These are phyloP conservation scores for Aschersonia sp. DNA, from an alignment of 2,329 filamentous ascomycete species.

Conservation along the genomic window DNA sequence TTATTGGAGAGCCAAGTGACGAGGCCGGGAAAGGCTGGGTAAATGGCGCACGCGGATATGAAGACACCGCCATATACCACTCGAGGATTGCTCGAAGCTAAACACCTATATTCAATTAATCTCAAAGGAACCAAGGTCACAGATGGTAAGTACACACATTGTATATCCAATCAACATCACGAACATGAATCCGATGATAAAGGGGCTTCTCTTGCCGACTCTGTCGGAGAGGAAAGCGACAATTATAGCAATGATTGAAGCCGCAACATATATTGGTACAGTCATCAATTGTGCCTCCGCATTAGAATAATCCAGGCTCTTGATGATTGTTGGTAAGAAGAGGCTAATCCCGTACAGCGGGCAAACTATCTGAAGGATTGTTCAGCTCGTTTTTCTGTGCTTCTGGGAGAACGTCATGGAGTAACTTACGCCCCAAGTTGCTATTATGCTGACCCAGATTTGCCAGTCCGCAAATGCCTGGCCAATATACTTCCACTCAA, in stretches of 20 bases:
- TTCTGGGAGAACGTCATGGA: too few species aligned
- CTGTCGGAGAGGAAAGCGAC: conserved; percentile 41
- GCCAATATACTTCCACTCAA: conserved; percentile 62
- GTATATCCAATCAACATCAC: conserved; percentile 42
- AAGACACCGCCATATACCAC: conserved; percentile 64
- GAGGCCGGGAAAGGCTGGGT: conserved; percentile 64
- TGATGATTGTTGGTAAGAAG: conserved; percentile 51
- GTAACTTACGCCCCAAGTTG: conserved; percentile 46
- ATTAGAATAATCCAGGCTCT: conserved; percentile 41
- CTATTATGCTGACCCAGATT: conserved; percentile 45
- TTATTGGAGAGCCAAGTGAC: conserved; percentile 74
- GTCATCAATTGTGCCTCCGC: conserved; percentile 48
- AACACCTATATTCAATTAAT: conserved; percentile 29
- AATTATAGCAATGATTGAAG: conserved; percentile 41
- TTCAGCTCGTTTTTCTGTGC: background rate
- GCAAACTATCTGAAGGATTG: conserved; percentile 28
- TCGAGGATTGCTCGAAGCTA: conserved; percentile 38
- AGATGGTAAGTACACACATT: conserved; percentile 20
- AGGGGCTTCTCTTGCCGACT: conserved; percentile 36
- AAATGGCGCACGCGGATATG: conserved; percentile 63
- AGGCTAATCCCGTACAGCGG: conserved; percentile 41
- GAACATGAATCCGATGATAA: conserved; percentile 36
- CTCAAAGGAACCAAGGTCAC: too few species aligned
- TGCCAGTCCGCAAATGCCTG: conserved; percentile 68
- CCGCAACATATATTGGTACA: conserved; percentile 43